Evolutionary conservation across 164 flowering plant species (phyloP).

Genomic region (Nymphaea colorata): DNA sequence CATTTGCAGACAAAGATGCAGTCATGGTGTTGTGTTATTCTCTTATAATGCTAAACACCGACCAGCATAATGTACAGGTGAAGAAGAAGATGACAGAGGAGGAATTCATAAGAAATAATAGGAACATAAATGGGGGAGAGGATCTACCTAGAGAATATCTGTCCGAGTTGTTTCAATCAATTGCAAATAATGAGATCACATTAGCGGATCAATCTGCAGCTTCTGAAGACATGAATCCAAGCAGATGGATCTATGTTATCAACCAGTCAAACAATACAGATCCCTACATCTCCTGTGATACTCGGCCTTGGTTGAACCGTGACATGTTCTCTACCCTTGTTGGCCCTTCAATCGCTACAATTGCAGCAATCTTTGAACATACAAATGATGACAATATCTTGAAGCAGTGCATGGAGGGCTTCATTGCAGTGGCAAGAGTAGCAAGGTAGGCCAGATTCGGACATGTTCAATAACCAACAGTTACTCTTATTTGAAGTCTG

Average conservation of each 20-base stretch:
- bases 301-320: conserved; percentile 38
- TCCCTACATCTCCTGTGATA: conserved; percentile 32
- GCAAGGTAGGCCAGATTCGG: conserved; percentile 9
- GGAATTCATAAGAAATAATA: conserved; percentile 86
- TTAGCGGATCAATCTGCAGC: conserved; percentile 27
- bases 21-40: conserved; percentile 78
- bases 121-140: conserved; percentile 80
- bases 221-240: conserved; percentile 47
- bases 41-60: conserved; percentile 92
- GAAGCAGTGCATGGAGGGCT: conserved; percentile 64
- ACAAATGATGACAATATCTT: conserved; percentile 70
- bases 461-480: too few species aligned
- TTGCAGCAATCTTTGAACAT: conserved; percentile 70
- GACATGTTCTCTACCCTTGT: conserved; percentile 85
- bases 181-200: conserved; percentile 50
- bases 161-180: conserved; percentile 77
- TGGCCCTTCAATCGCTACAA: conserved; percentile 68
- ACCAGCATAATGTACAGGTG: conserved; percentile 79
- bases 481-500: too few species aligned
- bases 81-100: conserved; percentile 99
- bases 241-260: conserved; percentile 62
- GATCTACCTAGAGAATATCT: conserved; percentile 88
- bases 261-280: conserved; percentile 33
- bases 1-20: conserved; percentile 70
- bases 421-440: conserved; percentile 57